A percentile compares a stretch with the other conserved stretches of the same genome.
These are phyloP conservation scores for Niebla homalea DNA, from an alignment of 495 filamentous ascomycete genomes.

Conservation along the genomic window DNA sequence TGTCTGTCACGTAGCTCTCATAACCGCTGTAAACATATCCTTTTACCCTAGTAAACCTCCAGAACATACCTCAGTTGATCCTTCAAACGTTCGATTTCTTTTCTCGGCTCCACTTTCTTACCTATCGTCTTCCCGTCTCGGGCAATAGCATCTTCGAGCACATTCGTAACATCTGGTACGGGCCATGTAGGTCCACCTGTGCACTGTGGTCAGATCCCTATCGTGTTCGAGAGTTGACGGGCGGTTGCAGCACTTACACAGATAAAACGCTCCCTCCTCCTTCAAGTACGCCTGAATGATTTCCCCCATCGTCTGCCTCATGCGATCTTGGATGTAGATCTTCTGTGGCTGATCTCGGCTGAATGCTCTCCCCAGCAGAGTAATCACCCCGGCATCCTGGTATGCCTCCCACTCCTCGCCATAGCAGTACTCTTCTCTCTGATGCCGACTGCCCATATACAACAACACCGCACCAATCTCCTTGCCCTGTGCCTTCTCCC, in stretches of 20 bases:
- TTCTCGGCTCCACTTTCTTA: constrained; percentile 73
- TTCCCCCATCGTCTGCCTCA: constrained; percentile 76
- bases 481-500: constrained; percentile 89
- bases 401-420: constrained; percentile 99
- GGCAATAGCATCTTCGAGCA: constrained; percentile 84
- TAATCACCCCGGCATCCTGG: constrained; percentile 87
- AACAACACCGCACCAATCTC: constrained; percentile 86
- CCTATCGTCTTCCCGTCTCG: constrained; percentile 52
- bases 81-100: constrained; percentile 95
- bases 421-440: constrained; percentile 96
- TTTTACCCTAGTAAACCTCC: constrained; percentile 60
- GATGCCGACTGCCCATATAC: constrained; percentile 94
- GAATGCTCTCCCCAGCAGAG: constrained; percentile 85
- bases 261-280: constrained; percentile 84
- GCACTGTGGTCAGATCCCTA: neutral
- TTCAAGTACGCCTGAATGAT: constrained; percentile 81
- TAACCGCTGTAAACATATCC: constrained; percentile 16
- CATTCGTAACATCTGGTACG: constrained; percentile 92
- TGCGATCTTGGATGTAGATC: constrained; percentile 98
- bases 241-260: constrained; percentile 39
- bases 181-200: constrained; percentile 80
- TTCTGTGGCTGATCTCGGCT: constrained; percentile 94
- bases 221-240: neutral
- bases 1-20: neutral
- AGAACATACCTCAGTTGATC: constrained; percentile 87